Evolutionary conservation across 129 eudicot species (phyloP), one percentile per base, ranked within the genome.

Genomic region (Centaurea solstitialis): DNA sequence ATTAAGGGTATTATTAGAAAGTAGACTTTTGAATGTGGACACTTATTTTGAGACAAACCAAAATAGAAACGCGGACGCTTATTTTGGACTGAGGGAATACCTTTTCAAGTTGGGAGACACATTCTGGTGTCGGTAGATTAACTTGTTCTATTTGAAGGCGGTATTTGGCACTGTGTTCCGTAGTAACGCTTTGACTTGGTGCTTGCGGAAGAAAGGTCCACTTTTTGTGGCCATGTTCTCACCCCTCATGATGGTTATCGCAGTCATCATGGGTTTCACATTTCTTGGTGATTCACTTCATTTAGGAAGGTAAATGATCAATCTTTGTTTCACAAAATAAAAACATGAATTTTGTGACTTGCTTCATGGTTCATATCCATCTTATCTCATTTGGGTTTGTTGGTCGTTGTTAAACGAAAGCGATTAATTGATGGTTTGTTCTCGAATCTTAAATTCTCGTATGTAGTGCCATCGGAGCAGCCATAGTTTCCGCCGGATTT

Each of bases 141-240:
- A 69, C 18, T 71, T 38, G 22, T 62, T 66, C 4, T 74, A 8
- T 47, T 33, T 33, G 71, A 33, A 81, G 85, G 80, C 85, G 0
- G 6, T 75, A 8, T 81, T 18, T 81, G 67, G n/a, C 6, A n/a
- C 2, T 33, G n/a, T 6, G 13, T 10, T 75, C 9, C 75, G 75
- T 21, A 68, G 3, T 22, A 35, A 6, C 6, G 43, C 71, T 17
- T 0, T 47, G 28, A 81, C 79, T 33, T 81, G 85, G 85, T 81
- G 80, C 70, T 53, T 81, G 75, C 23, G 76, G 64, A 81, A 81
- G 76, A 81, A 81, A 75, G 85, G 85, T 30, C 80, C 80, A 3
- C 22, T 81, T 75, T 81, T 67, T 50, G 80, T 75, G 35, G 73
- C 80, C 18, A 81, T 81, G 85, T 81, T 81, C 26, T 18, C 68